Conservation (phyloP, 225 moss, liverwort and hornwort genomes). For the Pseudisothecium myosuroides region DNA sequence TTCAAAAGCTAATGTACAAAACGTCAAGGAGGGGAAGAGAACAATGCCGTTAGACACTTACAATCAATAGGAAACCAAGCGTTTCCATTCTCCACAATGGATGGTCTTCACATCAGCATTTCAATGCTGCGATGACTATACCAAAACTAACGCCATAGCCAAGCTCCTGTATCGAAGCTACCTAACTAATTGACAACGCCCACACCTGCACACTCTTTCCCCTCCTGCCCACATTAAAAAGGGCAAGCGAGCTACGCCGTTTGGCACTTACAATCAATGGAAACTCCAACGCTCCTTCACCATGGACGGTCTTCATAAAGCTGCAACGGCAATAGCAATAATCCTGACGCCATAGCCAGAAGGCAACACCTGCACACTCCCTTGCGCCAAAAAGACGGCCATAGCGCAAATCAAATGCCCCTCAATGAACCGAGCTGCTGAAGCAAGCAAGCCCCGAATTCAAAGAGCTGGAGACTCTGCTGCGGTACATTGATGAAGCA, state of each 20-base stretch:
- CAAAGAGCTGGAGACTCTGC: neutral
- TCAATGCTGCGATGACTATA: neutral
- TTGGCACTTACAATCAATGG: neutral
- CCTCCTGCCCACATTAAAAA: neutral
- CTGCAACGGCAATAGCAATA: neutral
- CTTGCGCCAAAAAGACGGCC: neutral
- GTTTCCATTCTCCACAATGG: neutral
- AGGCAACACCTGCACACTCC: neutral
- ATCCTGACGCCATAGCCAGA: neutral
- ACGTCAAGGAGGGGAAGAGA: neutral
- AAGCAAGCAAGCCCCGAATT: neutral
- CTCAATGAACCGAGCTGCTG: neutral
- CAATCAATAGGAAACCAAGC: neutral
- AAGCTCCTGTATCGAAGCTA: neutral
- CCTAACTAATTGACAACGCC: neutral
- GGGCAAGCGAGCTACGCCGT: neutral
- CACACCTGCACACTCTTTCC: neutral
- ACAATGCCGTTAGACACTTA: neutral
- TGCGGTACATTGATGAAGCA: constrained; percentile 5
- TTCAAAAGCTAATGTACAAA: neutral
- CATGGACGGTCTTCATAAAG: neutral
- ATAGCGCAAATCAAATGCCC: neutral
- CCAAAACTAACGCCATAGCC: neutral
- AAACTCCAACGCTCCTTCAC: neutral
- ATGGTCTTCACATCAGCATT: neutral